Conservation (phyloP, 2,329 filamentous ascomycete species). For the Fusarium sp. region DNA sequence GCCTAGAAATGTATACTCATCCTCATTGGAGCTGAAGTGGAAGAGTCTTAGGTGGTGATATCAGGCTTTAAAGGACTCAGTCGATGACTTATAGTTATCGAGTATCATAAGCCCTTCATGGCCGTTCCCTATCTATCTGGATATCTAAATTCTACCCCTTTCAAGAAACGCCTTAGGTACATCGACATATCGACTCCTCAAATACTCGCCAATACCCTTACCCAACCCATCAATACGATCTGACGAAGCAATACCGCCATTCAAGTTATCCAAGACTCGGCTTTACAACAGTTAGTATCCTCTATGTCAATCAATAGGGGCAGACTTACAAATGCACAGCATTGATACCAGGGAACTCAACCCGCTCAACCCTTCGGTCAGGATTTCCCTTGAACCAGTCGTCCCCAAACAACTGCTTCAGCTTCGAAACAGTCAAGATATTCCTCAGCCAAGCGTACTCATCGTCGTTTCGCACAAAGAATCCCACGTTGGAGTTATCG, state of each 20-base stretch:
- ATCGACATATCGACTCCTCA: conserved; percentile 60
- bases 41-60: too few species aligned
- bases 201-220: conserved; percentile 61
- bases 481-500: conserved; percentile 59
- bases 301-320: too few species aligned
- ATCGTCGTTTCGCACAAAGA: conserved; percentile 59
- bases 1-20: too few species aligned
- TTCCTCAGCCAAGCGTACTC: conserved; percentile 61
- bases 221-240: conserved; percentile 60
- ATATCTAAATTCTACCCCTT: conserved; percentile 50
- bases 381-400: conserved; percentile 53
- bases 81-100: too few species aligned
- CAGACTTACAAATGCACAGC: conserved; percentile 47
- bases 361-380: conserved; percentile 55
- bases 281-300: conserved; percentile 25
- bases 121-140: background rate
- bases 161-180: conserved; percentile 59
- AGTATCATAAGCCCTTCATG: too few species aligned
- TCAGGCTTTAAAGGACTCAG: too few species aligned
- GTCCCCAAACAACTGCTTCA: conserved; percentile 55
- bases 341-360: conserved; percentile 57
- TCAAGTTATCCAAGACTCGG: conserved; percentile 59
- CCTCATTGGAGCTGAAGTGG: too few species aligned
- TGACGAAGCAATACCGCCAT: conserved; percentile 58
- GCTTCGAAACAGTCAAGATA: conserved; percentile 55